Conservation (phyloP, 768 basidiomycete species). For the Pulveroboletus sp. region DNA sequence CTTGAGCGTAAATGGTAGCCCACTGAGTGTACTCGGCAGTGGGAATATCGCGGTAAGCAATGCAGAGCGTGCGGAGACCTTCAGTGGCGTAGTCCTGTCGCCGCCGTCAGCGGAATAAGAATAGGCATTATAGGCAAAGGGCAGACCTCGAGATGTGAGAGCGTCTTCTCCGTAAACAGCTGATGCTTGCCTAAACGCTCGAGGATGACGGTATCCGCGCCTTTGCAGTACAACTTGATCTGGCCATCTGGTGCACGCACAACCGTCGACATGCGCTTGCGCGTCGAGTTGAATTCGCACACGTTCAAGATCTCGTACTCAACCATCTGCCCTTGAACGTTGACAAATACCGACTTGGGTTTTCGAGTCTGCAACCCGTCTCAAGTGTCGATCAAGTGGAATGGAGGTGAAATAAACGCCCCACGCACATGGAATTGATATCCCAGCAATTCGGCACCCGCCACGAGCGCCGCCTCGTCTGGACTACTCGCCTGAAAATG, state of each 20-base stretch:
- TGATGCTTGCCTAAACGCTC: conserved; percentile 88
- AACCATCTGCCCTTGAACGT: conserved; percentile 60
- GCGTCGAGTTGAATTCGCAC: conserved; percentile 97
- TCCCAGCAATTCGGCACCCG: conserved; percentile 87
- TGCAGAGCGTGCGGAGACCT: conserved; percentile 92
- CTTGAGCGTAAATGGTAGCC: conserved; percentile 83
- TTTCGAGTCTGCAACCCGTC: conserved; percentile 71
- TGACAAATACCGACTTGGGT: conserved; percentile 91
- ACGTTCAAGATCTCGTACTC: conserved; percentile 94
- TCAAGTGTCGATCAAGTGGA: background rate
- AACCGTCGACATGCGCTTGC: conserved; percentile 97
- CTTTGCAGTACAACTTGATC: conserved; percentile 95
- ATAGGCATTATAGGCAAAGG: background rate
- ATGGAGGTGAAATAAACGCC: background rate
- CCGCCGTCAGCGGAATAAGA: background rate
- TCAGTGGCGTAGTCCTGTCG: conserved; percentile 92
- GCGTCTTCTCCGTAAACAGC: conserved; percentile 77
- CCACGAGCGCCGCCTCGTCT: conserved; percentile 93
- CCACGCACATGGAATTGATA: conserved; percentile 87
- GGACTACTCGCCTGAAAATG: conserved; percentile 95
- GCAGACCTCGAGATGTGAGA: conserved; percentile 83
- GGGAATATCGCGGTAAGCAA: conserved; percentile 90
- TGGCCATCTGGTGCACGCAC: conserved; percentile 82
- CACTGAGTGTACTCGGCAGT: conserved; percentile 89
- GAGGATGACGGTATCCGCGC: conserved; percentile 95